These are phyloP conservation scores for Castanopsis chinensis DNA, from an alignment of 306 rosid species.

Conservation along the genomic window DNA sequence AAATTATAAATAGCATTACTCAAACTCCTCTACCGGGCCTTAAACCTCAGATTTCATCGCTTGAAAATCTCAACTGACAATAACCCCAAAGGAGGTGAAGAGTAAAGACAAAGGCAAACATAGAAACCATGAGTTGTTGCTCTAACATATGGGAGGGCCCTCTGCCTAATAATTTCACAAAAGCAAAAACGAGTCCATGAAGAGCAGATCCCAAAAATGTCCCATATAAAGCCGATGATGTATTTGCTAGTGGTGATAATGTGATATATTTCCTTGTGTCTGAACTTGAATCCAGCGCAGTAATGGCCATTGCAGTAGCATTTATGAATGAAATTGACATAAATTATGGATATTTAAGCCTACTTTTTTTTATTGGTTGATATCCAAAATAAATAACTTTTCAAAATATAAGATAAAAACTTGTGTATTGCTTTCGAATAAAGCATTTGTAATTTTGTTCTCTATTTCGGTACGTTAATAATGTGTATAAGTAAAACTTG, in stretches of 20 bases:
- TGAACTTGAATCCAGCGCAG: slow-evolving; percentile 81
- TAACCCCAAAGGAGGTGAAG: slow-evolving; percentile 54
- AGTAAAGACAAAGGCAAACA: slow-evolving; percentile 55
- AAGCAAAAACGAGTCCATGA: slow-evolving; percentile 83
- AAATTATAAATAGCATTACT: no score
- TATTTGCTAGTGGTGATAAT: slow-evolving; percentile 42
- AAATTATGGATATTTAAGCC: no score
- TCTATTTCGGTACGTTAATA: no score
- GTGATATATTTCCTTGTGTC: slow-evolving; percentile 48
- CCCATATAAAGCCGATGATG: slow-evolving; percentile 74
- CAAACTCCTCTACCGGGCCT: no score
- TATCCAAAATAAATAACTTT: no score
- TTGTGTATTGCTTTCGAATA: no score
- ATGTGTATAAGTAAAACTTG: no score
- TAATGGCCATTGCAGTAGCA: slow-evolving; percentile 62
- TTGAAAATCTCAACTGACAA: slow-evolving; percentile 55
- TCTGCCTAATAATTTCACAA: slow-evolving; percentile 56
- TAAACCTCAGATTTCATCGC: slow-evolving; percentile 60
- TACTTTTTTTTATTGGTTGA: no score
- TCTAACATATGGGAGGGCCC: slow-evolving; percentile 82
- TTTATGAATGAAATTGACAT: slow-evolving; percentile 44
- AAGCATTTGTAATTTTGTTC: no score
- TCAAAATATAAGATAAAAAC: no score
- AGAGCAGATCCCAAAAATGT: slow-evolving; percentile 84
- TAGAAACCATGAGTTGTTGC: slow-evolving; percentile 84